Conservation (phyloP, 1,139 yeast genomes). For the Magnusiomyces ingens region DNA sequence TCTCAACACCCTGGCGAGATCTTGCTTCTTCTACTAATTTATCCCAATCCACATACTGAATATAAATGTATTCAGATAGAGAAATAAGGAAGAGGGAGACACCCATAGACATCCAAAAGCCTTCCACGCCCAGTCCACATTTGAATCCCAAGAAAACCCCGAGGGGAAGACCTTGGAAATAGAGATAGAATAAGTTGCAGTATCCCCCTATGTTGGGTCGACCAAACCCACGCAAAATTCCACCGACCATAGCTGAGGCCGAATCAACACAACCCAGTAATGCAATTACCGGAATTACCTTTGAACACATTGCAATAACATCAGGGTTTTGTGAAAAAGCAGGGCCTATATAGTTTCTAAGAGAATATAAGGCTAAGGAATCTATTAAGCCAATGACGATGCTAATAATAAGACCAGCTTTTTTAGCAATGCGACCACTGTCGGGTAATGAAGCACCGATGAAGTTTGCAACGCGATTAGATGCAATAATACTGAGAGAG, state of each 20-base stretch:
- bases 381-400: conserved; percentile 51
- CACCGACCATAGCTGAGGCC: conserved; percentile 74
- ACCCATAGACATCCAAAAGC: conserved; percentile 88
- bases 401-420: conserved; percentile 55
- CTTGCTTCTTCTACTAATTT: conserved; percentile 41
- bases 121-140: conserved; percentile 48
- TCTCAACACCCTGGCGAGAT: not conserved
- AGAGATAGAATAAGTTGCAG: conserved; percentile 69
- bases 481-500: conserved; percentile 79
- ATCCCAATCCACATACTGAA: conserved; percentile 49
- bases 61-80: conserved; percentile 47
- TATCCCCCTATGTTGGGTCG: conserved; percentile 77
- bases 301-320: conserved; percentile 45
- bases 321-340: conserved; percentile 65
- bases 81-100: conserved; percentile 70
- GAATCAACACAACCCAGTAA: conserved; percentile 73
- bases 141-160: conserved; percentile 58
- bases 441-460: conserved; percentile 68
- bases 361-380: conserved; percentile 45
- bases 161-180: conserved; percentile 61
- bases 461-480: conserved; percentile 82
- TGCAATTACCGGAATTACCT: conserved; percentile 68
- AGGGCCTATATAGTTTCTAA: conserved; percentile 52
- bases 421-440: conserved; percentile 59
- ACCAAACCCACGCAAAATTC: conserved; percentile 82